phyloP scores from a whole-genome alignment of 2,329 filamentous ascomycete species.

The Diaporthe citriasiana region DNA sequence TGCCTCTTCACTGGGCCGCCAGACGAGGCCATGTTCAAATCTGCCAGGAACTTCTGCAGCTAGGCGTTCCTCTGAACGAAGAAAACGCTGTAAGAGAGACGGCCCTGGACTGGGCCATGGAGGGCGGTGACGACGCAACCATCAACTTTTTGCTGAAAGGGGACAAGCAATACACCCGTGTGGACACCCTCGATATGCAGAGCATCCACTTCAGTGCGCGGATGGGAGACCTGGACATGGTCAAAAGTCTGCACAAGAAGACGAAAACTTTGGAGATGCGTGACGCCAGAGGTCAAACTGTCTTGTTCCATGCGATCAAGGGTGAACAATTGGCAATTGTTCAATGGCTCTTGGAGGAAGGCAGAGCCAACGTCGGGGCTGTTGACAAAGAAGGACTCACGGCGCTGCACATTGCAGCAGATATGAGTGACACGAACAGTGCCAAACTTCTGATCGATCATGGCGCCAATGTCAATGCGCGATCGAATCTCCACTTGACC shows the following conservation, averaged over 20 bases:
- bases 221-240: constrained; percentile 6
- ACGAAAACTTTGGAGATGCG: constrained; percentile 10
- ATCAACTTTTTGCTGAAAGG: constrained; percentile 1
- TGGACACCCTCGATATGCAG: constrained; percentile 9
- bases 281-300: constrained; percentile 5
- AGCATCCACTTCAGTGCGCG: background rate
- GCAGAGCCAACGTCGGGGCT: constrained; percentile 1
- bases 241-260: background rate
- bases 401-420: background rate
- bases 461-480: constrained; percentile 1
- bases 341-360: constrained; percentile 6
- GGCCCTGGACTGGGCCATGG: constrained; percentile 3
- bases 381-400: constrained; percentile 1
- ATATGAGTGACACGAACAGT: background rate
- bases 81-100: background rate
- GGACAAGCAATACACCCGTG: background rate
- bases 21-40: background rate
- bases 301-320: constrained; percentile 7
- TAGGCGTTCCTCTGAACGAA: background rate
- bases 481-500: background rate
- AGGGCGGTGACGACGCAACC: background rate
- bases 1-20: constrained; percentile 5
- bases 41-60: constrained; percentile 1
- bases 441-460: background rate
- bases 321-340: background rate